Percentiles rank a stretch among this genome's conserved stretches.
These are phyloP conservation scores for Malassezia restricta DNA, from an alignment of 1,284 basidiomycete species.

Conservation along the genomic window DNA sequence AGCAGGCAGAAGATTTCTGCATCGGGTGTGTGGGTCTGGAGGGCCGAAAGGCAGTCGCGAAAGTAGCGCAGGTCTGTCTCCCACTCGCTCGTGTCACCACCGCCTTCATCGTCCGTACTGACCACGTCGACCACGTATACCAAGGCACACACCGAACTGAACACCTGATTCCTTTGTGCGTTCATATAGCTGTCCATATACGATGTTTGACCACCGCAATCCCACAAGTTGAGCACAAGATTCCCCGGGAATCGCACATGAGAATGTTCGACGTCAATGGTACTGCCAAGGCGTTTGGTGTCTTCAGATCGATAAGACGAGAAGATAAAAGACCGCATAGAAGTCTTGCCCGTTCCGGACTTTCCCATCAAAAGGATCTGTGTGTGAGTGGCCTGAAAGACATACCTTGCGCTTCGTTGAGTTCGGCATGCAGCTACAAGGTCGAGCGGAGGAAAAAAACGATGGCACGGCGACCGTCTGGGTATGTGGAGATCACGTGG, in stretches of 20 bases:
- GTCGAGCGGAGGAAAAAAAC: not conserved
- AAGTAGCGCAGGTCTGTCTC: constrained; percentile 46
- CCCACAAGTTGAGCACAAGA: constrained; percentile 88
- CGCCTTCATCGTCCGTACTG: constrained; percentile 26
- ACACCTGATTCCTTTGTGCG: constrained; percentile 78
- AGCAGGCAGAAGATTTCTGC: constrained; percentile 79
- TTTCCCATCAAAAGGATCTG: constrained; percentile 43
- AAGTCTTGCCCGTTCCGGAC: constrained; percentile 59
- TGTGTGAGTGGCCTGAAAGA: not conserved
- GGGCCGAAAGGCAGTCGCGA: constrained; percentile 32
- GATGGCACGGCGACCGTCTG: too few species aligned
- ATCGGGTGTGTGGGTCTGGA: constrained; percentile 48
- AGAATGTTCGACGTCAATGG: constrained; percentile 94
- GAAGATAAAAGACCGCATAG: constrained; percentile 97
- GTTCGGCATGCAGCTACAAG: not conserved
- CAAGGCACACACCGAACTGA: constrained; percentile 85
- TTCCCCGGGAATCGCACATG: constrained; percentile 92
- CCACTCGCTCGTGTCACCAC: constrained; percentile 49
- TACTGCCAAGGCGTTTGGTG: constrained; percentile 81
- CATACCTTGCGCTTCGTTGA: constrained; percentile 21
- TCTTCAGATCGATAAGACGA: constrained; percentile 86
- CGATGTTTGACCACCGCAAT: constrained; percentile 92
- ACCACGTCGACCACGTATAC: constrained; percentile 93
- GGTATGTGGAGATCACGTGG: too few species aligned
- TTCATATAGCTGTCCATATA: constrained; percentile 95